Conservation (phyloP, 164 flowering plant genomes). For the Pachysandra terminalis region DNA sequence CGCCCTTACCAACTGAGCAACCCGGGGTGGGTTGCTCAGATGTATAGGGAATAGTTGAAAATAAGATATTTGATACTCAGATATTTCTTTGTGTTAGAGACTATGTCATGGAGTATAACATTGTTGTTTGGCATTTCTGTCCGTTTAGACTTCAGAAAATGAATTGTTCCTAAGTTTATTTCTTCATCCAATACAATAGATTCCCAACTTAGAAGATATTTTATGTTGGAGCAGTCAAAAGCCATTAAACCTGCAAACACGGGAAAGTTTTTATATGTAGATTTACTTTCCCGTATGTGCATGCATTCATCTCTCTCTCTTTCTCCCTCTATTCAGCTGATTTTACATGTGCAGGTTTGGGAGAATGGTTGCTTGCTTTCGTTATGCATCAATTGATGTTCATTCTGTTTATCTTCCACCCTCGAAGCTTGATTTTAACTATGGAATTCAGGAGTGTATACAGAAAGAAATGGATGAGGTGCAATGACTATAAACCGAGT, state of each 20-base stretch:
- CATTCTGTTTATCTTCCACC: conserved; percentile 91
- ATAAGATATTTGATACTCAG: too few relatives aligned
- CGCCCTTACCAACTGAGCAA: too few relatives aligned
- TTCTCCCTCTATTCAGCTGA: neutral
- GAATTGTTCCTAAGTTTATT: neutral
- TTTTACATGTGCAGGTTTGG: conserved; percentile 60
- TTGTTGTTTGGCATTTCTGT: neutral
- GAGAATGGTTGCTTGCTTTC: conserved; percentile 97
- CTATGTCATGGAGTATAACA: neutral
- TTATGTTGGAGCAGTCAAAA: neutral
- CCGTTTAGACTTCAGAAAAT: too few relatives aligned
- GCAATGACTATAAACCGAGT: conserved; percentile 2
- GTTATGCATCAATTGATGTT: conserved; percentile 94
- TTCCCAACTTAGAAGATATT: neutral
- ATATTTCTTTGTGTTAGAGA: too few relatives aligned
- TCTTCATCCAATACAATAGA: neutral
- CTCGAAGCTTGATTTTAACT: conserved; percentile 68
- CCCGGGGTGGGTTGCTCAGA: too few relatives aligned
- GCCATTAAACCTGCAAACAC: too few relatives aligned
- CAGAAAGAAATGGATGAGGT: conserved; percentile 81
- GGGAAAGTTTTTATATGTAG: too few relatives aligned
- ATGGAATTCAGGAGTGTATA: conserved; percentile 79
- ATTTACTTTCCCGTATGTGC: too few relatives aligned
- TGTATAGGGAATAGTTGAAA: too few relatives aligned
- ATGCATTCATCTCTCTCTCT: neutral